Evolutionary conservation across 2,329 filamentous ascomycete genomes (phyloP).

Genomic region (Graphilbum fragrans): DNA sequence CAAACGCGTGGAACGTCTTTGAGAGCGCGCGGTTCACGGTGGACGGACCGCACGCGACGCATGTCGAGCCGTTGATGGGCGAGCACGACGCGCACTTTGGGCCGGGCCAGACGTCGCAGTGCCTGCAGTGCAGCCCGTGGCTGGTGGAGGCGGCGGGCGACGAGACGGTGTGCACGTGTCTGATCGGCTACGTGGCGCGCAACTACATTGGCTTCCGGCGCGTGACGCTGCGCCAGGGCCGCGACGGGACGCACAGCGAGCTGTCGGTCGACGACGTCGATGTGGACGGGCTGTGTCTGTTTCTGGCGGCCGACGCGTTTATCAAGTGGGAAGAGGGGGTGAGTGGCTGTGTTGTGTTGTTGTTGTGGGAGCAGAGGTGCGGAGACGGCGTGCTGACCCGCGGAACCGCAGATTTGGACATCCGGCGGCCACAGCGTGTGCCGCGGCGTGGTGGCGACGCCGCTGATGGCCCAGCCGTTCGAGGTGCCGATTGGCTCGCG

Average conservation of each 20-base stretch:
- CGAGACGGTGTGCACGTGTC: constrained; percentile 15
- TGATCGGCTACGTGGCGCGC: constrained; percentile 36
- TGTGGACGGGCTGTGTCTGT: constrained; percentile 33
- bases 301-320: constrained; percentile 39
- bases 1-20: constrained; percentile 30
- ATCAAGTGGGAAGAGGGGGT: constrained; percentile 40
- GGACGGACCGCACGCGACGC: constrained; percentile 28
- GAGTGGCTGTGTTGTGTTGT: too few species aligned
- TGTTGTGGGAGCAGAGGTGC: too few species aligned
- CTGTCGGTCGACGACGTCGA: constrained; percentile 29
- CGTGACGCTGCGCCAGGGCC: constrained; percentile 24
- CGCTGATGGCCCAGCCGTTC: constrained; percentile 35
- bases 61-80: constrained; percentile 16
- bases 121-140: constrained; percentile 45
- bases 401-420: constrained; percentile 21
- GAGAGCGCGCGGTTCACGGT: constrained; percentile 38
- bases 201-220: constrained; percentile 44
- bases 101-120: constrained; percentile 35
- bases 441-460: constrained; percentile 42
- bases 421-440: constrained; percentile 24
- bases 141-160: constrained; percentile 18
- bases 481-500: constrained; percentile 29
- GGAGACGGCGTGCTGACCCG: too few species aligned
- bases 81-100: constrained; percentile 36
- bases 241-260: constrained; percentile 5